These are phyloP conservation scores for Alliaria petiolata DNA, from an alignment of 345 rosid genomes.

Conservation along the genomic window DNA sequence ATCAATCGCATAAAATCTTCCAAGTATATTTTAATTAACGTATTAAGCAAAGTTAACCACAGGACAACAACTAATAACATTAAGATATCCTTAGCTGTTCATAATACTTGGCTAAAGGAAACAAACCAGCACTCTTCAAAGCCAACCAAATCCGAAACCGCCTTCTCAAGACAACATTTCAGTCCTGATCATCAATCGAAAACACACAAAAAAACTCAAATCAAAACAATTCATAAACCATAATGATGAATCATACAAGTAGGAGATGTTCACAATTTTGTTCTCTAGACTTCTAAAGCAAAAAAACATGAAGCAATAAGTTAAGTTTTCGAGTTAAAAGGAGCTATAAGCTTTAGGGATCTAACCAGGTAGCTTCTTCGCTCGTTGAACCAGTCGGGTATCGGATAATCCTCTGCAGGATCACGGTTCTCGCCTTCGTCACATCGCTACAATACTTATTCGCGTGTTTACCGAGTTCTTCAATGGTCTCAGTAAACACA, in stretches of 20 bases:
- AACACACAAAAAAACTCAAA: background rate
- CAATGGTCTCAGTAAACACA: slow-evolving; percentile 50
- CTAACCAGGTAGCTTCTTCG: slow-evolving; percentile 34
- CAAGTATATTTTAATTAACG: background rate
- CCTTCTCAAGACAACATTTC: slow-evolving; percentile 26
- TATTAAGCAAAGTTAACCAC: slow-evolving; percentile 18
- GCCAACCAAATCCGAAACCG: background rate
- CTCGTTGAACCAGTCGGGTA: slow-evolving; percentile 27
- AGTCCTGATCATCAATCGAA: slow-evolving; percentile 23
- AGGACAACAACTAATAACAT: slow-evolving; percentile 22
- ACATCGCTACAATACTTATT: slow-evolving; percentile 63
- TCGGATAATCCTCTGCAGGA: slow-evolving; percentile 57
- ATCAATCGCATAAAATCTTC: background rate
- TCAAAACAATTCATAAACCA: background rate
- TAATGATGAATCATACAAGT: background rate
- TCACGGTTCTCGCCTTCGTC: slow-evolving; percentile 66
- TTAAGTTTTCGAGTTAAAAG: background rate
- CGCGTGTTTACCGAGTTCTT: slow-evolving; percentile 59
- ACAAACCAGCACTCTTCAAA: slow-evolving; percentile 29
- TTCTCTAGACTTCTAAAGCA: background rate
- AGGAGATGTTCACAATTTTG: background rate
- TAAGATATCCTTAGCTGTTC: slow-evolving; percentile 12
- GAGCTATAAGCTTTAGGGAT: background rate
- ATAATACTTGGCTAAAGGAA: slow-evolving; percentile 11
- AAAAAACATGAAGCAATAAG: background rate